phyloP scores from a whole-genome alignment of 345 rosid genomes.

The Chamaenerion angustifolium region DNA sequence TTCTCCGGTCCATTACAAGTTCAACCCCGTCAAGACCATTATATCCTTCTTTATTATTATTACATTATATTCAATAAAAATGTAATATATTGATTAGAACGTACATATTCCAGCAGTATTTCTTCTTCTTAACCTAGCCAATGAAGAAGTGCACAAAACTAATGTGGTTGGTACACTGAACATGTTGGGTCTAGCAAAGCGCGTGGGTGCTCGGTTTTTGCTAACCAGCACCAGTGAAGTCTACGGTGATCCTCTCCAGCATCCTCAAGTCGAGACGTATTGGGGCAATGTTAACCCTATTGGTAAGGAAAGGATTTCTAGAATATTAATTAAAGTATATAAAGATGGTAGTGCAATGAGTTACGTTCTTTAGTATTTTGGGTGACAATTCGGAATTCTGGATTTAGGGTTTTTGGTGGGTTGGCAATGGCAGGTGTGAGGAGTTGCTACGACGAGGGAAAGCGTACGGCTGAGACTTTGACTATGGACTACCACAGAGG shows the following conservation, averaged over 20 bases:
- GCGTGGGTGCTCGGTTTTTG: slow-evolving; percentile 70
- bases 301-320: no score
- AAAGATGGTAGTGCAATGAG: no score
- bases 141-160: slow-evolving; percentile 38
- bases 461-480: slow-evolving; percentile 75
- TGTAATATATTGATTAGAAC: not conserved
- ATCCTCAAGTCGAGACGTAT: slow-evolving; percentile 76
- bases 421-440: slow-evolving; percentile 35
- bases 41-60: slow-evolving; percentile 32
- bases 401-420: not conserved
- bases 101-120: not conserved
- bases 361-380: no score
- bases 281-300: slow-evolving; percentile 92
- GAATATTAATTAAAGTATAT: no score
- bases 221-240: slow-evolving; percentile 92
- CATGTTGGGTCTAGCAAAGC: slow-evolving; percentile 73
- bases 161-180: slow-evolving; percentile 76
- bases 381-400: not conserved
- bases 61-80: not conserved
- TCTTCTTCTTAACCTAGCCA: slow-evolving; percentile 16
- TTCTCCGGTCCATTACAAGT: slow-evolving; percentile 81
- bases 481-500: slow-evolving; percentile 80
- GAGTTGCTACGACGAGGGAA: slow-evolving; percentile 82
- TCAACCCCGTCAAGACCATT: slow-evolving; percentile 82
- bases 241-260: slow-evolving; percentile 81